Percentiles rank a stretch among this genome's conserved stretches.
Conservation (phyloP, 257 asterid species). For the Solanum bulbocastanum region DNA sequence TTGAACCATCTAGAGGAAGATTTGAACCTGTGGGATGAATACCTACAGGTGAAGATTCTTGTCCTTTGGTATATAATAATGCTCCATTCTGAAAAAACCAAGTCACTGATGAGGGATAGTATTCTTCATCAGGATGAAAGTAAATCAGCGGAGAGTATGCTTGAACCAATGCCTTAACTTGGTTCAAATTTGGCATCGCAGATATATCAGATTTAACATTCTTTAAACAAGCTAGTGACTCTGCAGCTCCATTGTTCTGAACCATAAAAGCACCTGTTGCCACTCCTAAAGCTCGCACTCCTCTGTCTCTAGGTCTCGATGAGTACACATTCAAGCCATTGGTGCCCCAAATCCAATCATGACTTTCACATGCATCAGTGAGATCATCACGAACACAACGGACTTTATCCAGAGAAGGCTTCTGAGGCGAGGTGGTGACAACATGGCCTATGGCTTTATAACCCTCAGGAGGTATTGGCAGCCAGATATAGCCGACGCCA, state of each 20-base stretch:
- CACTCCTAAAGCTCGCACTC: constrained; percentile 8
- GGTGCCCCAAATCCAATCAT: constrained; percentile 8
- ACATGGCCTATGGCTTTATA: constrained; percentile 18
- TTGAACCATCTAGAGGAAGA: constrained; percentile 24
- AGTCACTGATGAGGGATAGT: constrained; percentile 21
- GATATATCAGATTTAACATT: background rate
- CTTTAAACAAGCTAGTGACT: constrained; percentile 13
- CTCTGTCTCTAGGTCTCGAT: constrained; percentile 13
- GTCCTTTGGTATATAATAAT: constrained; percentile 6
- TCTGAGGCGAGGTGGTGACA: constrained; percentile 14
- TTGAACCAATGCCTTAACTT: constrained; percentile 18
- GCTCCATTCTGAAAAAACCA: constrained; percentile 29
- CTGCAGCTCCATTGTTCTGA: background rate
- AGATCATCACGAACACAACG: constrained; percentile 24
- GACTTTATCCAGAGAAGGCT: constrained; percentile 24
- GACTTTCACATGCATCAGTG: constrained; percentile 14
- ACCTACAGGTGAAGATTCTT: background rate
- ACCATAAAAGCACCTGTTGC: constrained; percentile 2
- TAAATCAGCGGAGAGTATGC: constrained; percentile 20
- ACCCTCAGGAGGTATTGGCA: constrained; percentile 24
- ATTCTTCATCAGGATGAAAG: constrained; percentile 19
- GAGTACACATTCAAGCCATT: constrained; percentile 13
- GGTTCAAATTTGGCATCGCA: constrained; percentile 18
- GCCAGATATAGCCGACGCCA: constrained; percentile 22
- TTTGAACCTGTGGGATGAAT: constrained; percentile 15